Percentiles rank a stretch among this genome's conserved stretches.
Evolutionary conservation across 1,284 basidiomycete genomes (phyloP).

Genomic region (Ustilago trichophora): DNA sequence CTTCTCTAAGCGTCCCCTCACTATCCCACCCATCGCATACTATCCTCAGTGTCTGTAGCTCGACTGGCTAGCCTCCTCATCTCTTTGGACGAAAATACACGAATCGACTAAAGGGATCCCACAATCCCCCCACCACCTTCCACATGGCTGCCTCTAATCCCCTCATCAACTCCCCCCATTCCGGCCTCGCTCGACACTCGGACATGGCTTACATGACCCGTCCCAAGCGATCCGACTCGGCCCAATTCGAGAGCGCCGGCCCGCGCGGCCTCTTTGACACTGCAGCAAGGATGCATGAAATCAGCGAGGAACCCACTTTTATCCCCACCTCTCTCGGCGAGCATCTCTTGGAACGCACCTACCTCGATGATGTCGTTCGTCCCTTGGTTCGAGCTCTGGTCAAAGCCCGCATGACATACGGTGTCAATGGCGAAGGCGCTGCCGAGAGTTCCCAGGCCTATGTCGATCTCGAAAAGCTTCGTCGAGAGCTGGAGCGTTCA

Average conservation of each 20-base stretch:
- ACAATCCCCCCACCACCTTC: too few species aligned
- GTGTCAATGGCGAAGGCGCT: background rate
- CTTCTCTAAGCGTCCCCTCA: background rate
- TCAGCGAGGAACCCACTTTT: slow-evolving; percentile 27
- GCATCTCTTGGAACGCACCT: slow-evolving; percentile 44
- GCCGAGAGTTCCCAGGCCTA: slow-evolving; percentile 28
- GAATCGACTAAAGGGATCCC: slow-evolving; percentile 26
- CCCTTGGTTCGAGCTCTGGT: slow-evolving; percentile 46
- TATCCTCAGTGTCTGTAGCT: background rate
- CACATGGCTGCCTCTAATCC: slow-evolving; percentile 39
- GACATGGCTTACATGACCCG: slow-evolving; percentile 15
- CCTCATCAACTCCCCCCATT: slow-evolving; percentile 26
- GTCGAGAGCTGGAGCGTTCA: slow-evolving; percentile 34
- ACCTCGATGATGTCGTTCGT: slow-evolving; percentile 46
- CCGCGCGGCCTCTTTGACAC: slow-evolving; percentile 12
- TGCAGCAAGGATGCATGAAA: slow-evolving; percentile 15
- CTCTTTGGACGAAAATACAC: slow-evolving; percentile 46
- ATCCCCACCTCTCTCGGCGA: slow-evolving; percentile 42
- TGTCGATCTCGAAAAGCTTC: slow-evolving; percentile 44
- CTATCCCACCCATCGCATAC: background rate
- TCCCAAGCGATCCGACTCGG: slow-evolving; percentile 35
- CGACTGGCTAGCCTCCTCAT: slow-evolving; percentile 4
- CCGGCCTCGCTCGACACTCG: slow-evolving; percentile 10
- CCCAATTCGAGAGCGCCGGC: slow-evolving; percentile 2
- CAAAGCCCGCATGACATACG: slow-evolving; percentile 39